Percentiles rank a stretch among this genome's conserved stretches.
Conservation (phyloP, 148 eudicot genomes). For the Rheum nobile region DNA sequence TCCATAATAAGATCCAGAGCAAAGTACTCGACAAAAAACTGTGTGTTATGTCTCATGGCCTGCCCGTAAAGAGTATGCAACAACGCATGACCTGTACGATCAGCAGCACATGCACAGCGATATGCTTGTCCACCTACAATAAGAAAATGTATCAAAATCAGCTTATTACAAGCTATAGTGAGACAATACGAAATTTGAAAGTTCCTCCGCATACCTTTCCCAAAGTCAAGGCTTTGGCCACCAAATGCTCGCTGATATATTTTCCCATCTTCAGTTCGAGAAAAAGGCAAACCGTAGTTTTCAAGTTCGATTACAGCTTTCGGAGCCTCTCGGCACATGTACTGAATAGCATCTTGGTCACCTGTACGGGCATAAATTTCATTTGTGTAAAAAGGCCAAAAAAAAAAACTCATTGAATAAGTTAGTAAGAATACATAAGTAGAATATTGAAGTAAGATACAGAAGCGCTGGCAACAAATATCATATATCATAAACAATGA, state of each 20-base stretch:
- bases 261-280: conserved; percentile 97
- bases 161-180: neutral
- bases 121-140: conserved; percentile 90
- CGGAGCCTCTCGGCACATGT: conserved; percentile 99
- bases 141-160: neutral
- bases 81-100: conserved; percentile 94
- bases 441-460: too few relatives aligned
- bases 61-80: conserved; percentile 90
- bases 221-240: conserved; percentile 94
- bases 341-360: conserved; percentile 97
- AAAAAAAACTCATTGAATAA: neutral
- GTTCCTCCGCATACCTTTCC: conserved; percentile 56
- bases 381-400: neutral
- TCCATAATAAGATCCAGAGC: conserved; percentile 92
- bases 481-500: too few relatives aligned
- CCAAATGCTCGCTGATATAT: conserved; percentile 99
- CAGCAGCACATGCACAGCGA: conserved; percentile 99
- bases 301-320: conserved; percentile 99
- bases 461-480: too few relatives aligned
- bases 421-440: conserved; percentile 32
- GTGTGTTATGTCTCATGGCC: conserved; percentile 97
- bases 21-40: conserved; percentile 94
- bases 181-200: neutral
- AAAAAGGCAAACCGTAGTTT: conserved; percentile 91
- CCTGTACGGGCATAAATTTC: conserved; percentile 26